Conservation (phyloP, 2,329 filamentous ascomycete species). For the Phyllachora maydis region DNA sequence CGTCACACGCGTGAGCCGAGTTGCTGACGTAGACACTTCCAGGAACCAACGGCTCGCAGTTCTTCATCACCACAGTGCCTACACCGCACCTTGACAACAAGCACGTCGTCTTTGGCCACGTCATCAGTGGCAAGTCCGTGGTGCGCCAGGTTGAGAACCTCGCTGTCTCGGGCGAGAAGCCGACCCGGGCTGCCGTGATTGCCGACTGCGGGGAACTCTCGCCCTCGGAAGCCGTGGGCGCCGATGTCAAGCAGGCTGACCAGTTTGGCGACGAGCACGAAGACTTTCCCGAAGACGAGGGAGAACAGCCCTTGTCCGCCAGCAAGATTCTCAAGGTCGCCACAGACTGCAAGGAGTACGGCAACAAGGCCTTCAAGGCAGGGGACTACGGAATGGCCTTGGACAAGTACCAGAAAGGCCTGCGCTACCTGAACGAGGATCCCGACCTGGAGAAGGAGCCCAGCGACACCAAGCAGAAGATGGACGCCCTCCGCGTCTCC, state of each 20-base stretch:
- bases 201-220: constrained; percentile 70
- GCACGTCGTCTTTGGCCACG: constrained; percentile 93
- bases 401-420: constrained; percentile 84
- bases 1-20: not conserved
- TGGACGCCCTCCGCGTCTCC: constrained; percentile 60
- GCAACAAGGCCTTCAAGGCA: constrained; percentile 80
- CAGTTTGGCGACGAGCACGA: constrained; percentile 79
- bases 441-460: constrained; percentile 54
- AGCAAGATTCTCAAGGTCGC: constrained; percentile 58
- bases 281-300: constrained; percentile 81
- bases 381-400: constrained; percentile 51
- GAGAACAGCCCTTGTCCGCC: constrained; percentile 36
- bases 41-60: constrained; percentile 93
- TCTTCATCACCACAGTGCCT: constrained; percentile 92
- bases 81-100: constrained; percentile 91
- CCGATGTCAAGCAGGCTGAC: constrained; percentile 47
- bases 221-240: constrained; percentile 45
- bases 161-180: constrained; percentile 61
- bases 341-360: constrained; percentile 70
- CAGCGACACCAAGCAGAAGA: constrained; percentile 40
- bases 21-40: constrained; percentile 1
- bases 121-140: constrained; percentile 79
- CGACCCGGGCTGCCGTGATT: constrained; percentile 51
- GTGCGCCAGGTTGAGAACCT: constrained; percentile 81
- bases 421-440: constrained; percentile 77